Percentiles rank a stretch among this genome's conserved stretches.
Evolutionary conservation across 148 eudicot genomes (phyloP).

Genomic region (Vaccinium vitisidaea): DNA sequence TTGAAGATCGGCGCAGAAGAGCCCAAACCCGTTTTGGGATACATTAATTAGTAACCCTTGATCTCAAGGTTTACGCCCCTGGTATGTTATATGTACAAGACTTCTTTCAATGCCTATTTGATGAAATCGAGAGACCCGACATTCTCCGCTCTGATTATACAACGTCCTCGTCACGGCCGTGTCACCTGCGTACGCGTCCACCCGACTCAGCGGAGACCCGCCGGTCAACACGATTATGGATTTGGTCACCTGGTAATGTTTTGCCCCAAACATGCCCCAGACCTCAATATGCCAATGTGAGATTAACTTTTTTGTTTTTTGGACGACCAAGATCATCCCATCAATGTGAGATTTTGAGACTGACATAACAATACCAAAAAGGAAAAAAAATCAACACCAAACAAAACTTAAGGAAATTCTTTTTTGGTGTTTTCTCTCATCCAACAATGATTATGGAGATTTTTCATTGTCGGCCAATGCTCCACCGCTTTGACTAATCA

Average conservation of each 20-base stretch:
- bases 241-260: no score
- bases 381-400: neutral
- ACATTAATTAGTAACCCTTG: neutral
- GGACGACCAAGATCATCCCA: no score
- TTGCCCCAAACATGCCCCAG: neutral
- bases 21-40: neutral
- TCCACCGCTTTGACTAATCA: slow-evolving; percentile 21
- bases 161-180: neutral
- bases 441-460: neutral
- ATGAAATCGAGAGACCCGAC: neutral
- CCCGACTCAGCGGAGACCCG: no score
- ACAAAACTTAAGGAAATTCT: neutral
- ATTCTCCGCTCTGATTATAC: neutral
- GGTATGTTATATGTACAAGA: no score
- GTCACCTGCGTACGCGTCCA: neutral
- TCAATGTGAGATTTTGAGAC: neutral
- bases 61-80: neutral
- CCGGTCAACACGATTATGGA: no score
- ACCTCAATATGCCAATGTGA: neutral
- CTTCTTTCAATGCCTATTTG: no score
- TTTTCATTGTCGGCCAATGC: slow-evolving; percentile 11
- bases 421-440: neutral
- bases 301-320: neutral
- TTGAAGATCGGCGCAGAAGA: neutral
- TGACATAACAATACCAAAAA: neutral